A percentile compares a stretch with the other conserved stretches of the same genome.
phyloP scores from a whole-genome alignment of 306 rosid genomes.

The Notholithocarpus densiflorus region DNA sequence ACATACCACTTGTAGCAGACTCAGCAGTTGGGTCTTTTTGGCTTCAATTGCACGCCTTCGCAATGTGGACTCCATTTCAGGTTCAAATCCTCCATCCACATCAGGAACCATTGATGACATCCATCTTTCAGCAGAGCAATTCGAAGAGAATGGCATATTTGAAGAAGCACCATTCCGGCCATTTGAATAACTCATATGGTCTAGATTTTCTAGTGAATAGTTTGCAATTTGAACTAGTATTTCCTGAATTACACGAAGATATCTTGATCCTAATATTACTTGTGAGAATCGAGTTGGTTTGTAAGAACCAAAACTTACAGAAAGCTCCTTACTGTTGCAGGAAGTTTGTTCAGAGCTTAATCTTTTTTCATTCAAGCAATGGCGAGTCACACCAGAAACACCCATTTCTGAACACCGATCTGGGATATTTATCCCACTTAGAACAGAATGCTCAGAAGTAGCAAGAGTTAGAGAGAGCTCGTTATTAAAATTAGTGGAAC shows the following conservation, averaged over 20 bases:
- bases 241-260: conserved; percentile 69
- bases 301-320: conserved; percentile 37
- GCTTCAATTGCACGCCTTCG: conserved; percentile 41
- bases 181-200: conserved; percentile 29
- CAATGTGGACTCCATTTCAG: conserved; percentile 31
- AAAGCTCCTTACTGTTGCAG: conserved; percentile 39
- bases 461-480: conserved; percentile 70
- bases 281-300: conserved; percentile 42
- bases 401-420: conserved; percentile 53
- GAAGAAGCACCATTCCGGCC: conserved; percentile 23
- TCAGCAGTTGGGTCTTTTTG: conserved; percentile 62
- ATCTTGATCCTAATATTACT: conserved; percentile 56
- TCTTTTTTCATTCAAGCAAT: conserved; percentile 38
- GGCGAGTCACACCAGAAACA: conserved; percentile 34
- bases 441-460: conserved; percentile 37
- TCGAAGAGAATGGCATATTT: conserved; percentile 18
- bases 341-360: conserved; percentile 48
- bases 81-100: conserved; percentile 27
- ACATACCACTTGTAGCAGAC: conserved; percentile 74
- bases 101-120: conserved; percentile 10
- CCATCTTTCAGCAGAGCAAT: conserved; percentile 1
- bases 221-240: conserved; percentile 69
- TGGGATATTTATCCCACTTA: conserved; percentile 22
- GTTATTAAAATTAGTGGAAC: conserved; percentile 43
- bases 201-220: conserved; percentile 55